Base-by-base conservation (phyloP, 1,139 yeast species). In the Williopsis jadinii region DNA sequence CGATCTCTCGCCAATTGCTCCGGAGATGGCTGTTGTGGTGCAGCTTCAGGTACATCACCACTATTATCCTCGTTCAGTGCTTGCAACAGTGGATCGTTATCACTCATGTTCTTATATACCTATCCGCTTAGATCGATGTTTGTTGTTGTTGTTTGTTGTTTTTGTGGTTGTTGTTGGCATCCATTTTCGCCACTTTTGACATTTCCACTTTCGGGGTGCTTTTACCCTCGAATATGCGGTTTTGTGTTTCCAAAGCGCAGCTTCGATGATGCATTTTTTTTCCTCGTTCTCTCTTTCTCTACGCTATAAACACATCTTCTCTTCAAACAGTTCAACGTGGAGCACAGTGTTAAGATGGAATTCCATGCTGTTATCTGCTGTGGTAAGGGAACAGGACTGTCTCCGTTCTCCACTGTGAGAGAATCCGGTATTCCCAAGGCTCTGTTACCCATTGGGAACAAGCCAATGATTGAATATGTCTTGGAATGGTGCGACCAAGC, bases 401-500 rank as follows among this genome's bases (percentile, higher is more conserved):
- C 77, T 11, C 97, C 97, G 0, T 77, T 88, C 47, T 75, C 94
- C 0, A 65, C 76, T 40, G 62, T 71, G 9, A 59, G 66, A 24
- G 61, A 60, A 29, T 70, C 82, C 1, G 90, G 94, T 9, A 59
- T 75, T 10, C 77, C 95, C 6, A 92, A 92, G 65, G 94, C 97
- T 0, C 66, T 90, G 42, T 64, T 94, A 39, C 97, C 98, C 3
- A 71, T 94, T 35, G 97, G 94, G 12, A 90, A 90, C 60, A 73
- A 75, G 54, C 95, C 97, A n/a, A 80, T 92, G 85, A 68, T 94
- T 37, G 82, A 82, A 52, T 84, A 87, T 57, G 95, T 85, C 3
- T 69, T 94, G 36, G 90, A 84, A 51, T 94, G 97, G 97, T 88
- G 97, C 68, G 87, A 82, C 55, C 72, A 73, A 57, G 97, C 95